Evolutionary conservation across 768 basidiomycete species (phyloP), one percentile per base, ranked within the genome.

Genomic region (Phylloporus sp.): DNA sequence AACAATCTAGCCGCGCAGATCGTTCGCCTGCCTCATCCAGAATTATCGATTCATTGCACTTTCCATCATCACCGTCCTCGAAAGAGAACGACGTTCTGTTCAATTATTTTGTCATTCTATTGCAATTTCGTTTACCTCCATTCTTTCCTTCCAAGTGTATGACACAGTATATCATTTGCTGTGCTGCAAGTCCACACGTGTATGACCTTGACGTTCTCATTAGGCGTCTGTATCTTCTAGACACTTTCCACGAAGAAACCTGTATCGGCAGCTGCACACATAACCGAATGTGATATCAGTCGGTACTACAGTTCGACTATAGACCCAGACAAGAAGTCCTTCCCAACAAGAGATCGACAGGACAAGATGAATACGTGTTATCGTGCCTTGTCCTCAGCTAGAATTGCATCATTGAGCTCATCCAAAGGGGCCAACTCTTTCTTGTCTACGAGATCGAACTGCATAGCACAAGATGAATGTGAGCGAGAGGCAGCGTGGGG

Each of bases 371-470:
- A 44, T 15, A 12, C 31, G 46, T 50, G 57, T 54, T 38, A 63
- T 54, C 72, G 65, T 4, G 63, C 34, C 59, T 76, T 79, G 60
- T 80, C 79, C 61, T 82, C 81, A 0, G 78, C 77, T 29, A 86
- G 70, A 58, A 98, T 93, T 9, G 91, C 91, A 59, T 92, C 90
- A 68, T 97, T 97, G 60, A 97, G 79, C 68, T 98, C 95, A 58
- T 95, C 93, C 46, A 98, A 72, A 0, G 95, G 95, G 11, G 90
- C 91, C 8, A 98, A 78, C 65, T 98, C 95, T 71, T 94, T 97
- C 80, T 91, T 90, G 59, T 97, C 95, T n/a, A 98, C 82, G 20
- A 95, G 77, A 63, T 93, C 87, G 66, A 95, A 95, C 91, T 93
- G 59, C 6, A 47, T 16, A 18, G 32, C 13, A 35, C 22, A 43